These are phyloP conservation scores for Saturnispora halmiae DNA, from an alignment of 805 yeast genomes.

Conservation along the genomic window DNA sequence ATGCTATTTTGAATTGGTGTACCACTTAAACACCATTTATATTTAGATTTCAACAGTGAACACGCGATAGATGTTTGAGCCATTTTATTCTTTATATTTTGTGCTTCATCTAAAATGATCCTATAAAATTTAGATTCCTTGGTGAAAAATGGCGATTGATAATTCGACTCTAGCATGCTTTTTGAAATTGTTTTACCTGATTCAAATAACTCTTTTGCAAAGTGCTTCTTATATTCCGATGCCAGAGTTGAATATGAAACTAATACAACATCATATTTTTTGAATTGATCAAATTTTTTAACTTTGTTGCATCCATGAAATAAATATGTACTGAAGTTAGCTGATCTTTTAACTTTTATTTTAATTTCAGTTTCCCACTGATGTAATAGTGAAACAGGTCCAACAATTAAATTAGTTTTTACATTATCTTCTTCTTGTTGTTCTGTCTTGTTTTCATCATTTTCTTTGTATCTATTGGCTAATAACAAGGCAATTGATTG, in stretches of 20 bases:
- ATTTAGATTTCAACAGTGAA: constrained; percentile 31
- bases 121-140: constrained; percentile 43
- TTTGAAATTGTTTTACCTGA: constrained; percentile 30
- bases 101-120: constrained; percentile 49
- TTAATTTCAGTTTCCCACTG: constrained; percentile 81
- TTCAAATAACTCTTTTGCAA: constrained; percentile 29
- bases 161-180: constrained; percentile 31
- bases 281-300: constrained; percentile 37
- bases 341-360: constrained; percentile 45
- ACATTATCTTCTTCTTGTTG: constrained; percentile 22
- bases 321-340: constrained; percentile 41
- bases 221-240: constrained; percentile 67
- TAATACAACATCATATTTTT: constrained; percentile 60
- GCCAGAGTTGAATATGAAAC: constrained; percentile 76
- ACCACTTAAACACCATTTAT: constrained; percentile 46
- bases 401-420: constrained; percentile 67
- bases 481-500: constrained; percentile 57
- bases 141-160: constrained; percentile 56
- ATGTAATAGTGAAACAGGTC: constrained; percentile 78
- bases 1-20: constrained; percentile 52
- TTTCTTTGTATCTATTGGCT: constrained; percentile 29
- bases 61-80: constrained; percentile 41
- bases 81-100: constrained; percentile 41
- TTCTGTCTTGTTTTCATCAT: constrained; percentile 12
- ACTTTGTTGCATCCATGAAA: constrained; percentile 46